phyloP scores from a whole-genome alignment of 306 rosid genomes.

The Vicia faba region DNA sequence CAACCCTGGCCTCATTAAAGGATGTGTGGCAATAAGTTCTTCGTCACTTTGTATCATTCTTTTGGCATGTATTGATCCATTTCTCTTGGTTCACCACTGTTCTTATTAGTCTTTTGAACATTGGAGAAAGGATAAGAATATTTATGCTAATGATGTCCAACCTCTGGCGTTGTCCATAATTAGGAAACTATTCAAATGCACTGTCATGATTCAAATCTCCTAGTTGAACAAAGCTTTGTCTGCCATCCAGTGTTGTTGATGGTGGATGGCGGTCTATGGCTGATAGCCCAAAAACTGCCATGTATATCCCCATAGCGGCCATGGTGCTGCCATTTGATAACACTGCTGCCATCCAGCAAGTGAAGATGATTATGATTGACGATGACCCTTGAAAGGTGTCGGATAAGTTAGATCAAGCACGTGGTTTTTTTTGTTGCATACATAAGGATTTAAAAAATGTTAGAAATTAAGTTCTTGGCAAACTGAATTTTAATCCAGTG shows the following conservation, averaged over 20 bases:
- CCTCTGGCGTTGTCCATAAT: not conserved
- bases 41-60: not conserved
- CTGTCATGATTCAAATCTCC: not conserved
- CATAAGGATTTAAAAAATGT: not conserved
- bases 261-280: no score
- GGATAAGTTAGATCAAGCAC: not conserved
- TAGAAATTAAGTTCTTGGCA: not conserved
- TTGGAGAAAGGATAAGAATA: not conserved
- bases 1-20: not conserved
- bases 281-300: no score
- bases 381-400: not conserved
- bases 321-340: no score
- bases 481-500: not conserved
- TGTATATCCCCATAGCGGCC: no score
- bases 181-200: not conserved
- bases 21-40: not conserved
- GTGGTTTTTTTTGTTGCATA: not conserved
- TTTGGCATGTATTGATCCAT: slow-evolving; percentile 8
- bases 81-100: not conserved
- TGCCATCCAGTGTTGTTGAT: no score
- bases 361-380: not conserved
- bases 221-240: not conserved
- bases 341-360: not conserved
- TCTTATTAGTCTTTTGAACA: slow-evolving; percentile 1
- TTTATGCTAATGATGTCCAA: not conserved